Evolutionary conservation across 805 yeast species (phyloP), one percentile per base, ranked within the genome.

Genomic region (Pichia pseudocactophila): DNA sequence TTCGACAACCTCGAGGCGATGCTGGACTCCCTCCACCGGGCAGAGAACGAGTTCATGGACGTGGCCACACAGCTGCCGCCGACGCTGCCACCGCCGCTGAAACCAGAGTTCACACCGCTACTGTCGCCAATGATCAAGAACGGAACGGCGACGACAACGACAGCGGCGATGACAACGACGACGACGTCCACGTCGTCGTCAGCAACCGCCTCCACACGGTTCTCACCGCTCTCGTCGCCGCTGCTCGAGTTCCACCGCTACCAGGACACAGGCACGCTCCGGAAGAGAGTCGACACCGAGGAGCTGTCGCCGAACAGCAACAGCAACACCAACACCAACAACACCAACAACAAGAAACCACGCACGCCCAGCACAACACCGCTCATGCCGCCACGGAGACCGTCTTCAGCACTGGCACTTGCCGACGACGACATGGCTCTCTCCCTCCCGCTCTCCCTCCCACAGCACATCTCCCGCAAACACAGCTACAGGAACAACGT

Each of bases 61-160:
- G 15, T n/a, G 31, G 12, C 6, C 6, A 5, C 25, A 6, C 7
- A 22, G 8, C 8, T 22, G 31, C 13, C 6, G 15, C 12, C 5
- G 6, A 12, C 4, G 31, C 6, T 7, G 4, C 11, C 6, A 12
- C 30, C 9, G 37, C 13, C 3, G 19, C 1, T 12, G 17, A 32
- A 19, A 12, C 17, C 20, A n/a, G 46, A 42, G 27, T 81, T 79
- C 58, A 82, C 89, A 1, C 89, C 90, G 1, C 65, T 82, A 46
- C 74, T 79, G 2, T 79, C 87, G 2, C 90, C 90, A 1, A 78
- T 82, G 17, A 80, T 76, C 9, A 75, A 85, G n/a, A n/a, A n/a
- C n/a, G n/a, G n/a, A 3, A 84, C 44, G 6, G 20, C 85, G 2
- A 52, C 69, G 51, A 84, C 70, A 18, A 38, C 42, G 11, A 42